These are phyloP conservation scores for Colletotrichum camelliae DNA, from an alignment of 2,329 filamentous ascomycete species.

Conservation along the genomic window DNA sequence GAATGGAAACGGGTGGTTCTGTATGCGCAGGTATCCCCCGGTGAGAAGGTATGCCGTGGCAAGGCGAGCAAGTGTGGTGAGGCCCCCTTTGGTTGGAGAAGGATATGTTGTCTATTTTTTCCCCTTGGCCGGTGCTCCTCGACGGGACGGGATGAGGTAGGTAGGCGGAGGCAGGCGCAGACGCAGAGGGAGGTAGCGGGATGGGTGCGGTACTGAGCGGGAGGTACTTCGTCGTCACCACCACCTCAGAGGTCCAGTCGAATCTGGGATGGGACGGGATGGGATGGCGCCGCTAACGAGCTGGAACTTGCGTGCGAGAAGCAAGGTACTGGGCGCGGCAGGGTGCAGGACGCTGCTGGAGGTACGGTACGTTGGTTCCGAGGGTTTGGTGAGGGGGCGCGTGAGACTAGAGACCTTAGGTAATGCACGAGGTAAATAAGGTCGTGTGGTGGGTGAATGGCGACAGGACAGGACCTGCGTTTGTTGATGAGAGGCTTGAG, in stretches of 20 bases:
- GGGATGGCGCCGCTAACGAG: not conserved
- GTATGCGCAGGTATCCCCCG: slow-evolving; percentile 18
- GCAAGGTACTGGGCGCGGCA: not conserved
- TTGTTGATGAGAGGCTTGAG: slow-evolving; percentile 1
- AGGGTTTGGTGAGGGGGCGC: not conserved
- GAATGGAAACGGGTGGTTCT: slow-evolving; percentile 15
- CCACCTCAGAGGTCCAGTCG: not conserved
- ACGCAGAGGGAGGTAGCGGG: not conserved
- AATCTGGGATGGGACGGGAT: slow-evolving; percentile 1
- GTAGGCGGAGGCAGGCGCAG: not conserved
- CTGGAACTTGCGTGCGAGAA: not conserved
- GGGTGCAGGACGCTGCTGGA: not conserved
- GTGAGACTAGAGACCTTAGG: not conserved
- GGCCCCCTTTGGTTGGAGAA: slow-evolving; percentile 15
- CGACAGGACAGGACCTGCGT: not conserved
- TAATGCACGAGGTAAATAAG: not conserved
- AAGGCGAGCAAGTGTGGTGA: not conserved
- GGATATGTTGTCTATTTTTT: slow-evolving; percentile 21
- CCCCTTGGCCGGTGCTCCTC: not conserved
- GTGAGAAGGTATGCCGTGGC: slow-evolving; percentile 6
- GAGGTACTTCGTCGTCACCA: slow-evolving; percentile 9
- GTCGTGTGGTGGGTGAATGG: not conserved
- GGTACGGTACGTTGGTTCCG: not conserved
- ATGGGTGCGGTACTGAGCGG: not conserved
- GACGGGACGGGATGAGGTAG: slow-evolving; percentile 6